Conservation (phyloP, 805 yeast genomes). For the Schizosaccharomyces pombe region DNA sequence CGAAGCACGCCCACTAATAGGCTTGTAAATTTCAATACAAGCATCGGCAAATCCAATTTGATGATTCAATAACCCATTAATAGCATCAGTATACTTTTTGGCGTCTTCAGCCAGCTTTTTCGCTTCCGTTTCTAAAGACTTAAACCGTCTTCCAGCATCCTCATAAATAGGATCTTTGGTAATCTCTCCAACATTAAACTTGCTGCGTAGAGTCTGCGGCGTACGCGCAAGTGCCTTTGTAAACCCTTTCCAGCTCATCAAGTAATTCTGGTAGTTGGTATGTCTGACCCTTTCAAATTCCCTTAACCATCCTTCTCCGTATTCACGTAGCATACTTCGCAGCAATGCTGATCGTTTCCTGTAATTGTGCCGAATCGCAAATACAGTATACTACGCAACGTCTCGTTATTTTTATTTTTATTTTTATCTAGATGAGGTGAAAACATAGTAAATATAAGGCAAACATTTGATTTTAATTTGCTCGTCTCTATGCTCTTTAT, state of each 20-base stretch:
- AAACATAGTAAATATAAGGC: too few species aligned
- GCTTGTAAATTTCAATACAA: constrained; percentile 87
- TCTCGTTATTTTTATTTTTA: too few species aligned
- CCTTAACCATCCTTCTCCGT: too few species aligned
- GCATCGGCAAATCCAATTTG: constrained; percentile 91
- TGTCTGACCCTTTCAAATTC: too few species aligned
- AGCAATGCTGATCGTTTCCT: too few species aligned
- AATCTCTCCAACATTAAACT: constrained; percentile 50
- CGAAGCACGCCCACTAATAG: constrained; percentile 74
- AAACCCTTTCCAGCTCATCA: constrained; percentile 73
- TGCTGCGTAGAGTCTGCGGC: constrained; percentile 77
- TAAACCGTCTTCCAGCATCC: constrained; percentile 91
- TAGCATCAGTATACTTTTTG: constrained; percentile 71
- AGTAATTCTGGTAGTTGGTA: too few species aligned
- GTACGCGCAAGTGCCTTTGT: constrained; percentile 58
- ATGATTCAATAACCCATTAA: constrained; percentile 76
- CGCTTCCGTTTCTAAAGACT: constrained; percentile 73
- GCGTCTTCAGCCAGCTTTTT: constrained; percentile 76
- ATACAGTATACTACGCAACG: too few species aligned
- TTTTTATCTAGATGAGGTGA: too few species aligned
- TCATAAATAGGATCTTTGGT: constrained; percentile 72
- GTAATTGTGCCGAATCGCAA: too few species aligned
- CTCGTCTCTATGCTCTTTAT: too few species aligned
- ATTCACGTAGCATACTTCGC: too few species aligned
- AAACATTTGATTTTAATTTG: too few species aligned